A percentile compares a stretch with the other conserved stretches of the same genome.
Evolutionary conservation across 2,329 filamentous ascomycete genomes (phyloP).

Genomic region (Stagonosporopsis tanaceti): DNA sequence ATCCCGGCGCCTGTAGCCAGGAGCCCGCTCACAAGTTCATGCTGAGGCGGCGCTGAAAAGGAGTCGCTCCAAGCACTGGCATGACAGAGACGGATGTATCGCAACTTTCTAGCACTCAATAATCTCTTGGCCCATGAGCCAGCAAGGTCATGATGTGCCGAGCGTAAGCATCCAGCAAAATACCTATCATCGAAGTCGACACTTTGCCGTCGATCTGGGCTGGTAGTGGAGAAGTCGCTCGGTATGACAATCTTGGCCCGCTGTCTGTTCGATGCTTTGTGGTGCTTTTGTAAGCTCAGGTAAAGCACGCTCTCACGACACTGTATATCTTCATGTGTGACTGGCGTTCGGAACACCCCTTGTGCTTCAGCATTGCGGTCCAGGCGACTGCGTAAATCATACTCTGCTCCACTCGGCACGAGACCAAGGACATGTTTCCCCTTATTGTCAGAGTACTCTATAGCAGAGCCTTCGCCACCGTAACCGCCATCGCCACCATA

Average conservation of each 20-base stretch:
- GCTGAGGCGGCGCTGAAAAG: background rate
- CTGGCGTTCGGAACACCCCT: conserved; percentile 20
- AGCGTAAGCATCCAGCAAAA: conserved; percentile 30
- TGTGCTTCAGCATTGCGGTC: conserved; percentile 34
- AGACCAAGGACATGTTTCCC: conserved; percentile 36
- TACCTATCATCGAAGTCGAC: conserved; percentile 41
- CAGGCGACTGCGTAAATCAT: conserved; percentile 27
- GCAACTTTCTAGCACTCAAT: conserved; percentile 33
- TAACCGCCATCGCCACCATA: conserved; percentile 10
- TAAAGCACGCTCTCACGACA: conserved; percentile 23
- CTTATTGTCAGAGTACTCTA: conserved; percentile 25
- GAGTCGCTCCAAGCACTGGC: conserved; percentile 31
- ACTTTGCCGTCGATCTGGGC: conserved; percentile 21
- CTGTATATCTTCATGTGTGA: conserved; percentile 7
- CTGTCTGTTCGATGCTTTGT: background rate
- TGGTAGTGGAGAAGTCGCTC: conserved; percentile 22
- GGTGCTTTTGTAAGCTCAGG: conserved; percentile 23
- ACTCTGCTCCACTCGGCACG: conserved; percentile 18
- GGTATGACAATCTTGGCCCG: conserved; percentile 13
- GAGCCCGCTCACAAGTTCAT: conserved; percentile 7
- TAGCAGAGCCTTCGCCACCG: conserved; percentile 14
- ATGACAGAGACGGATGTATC: conserved; percentile 28
- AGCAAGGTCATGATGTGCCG: conserved; percentile 27
- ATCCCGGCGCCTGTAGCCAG: conserved; percentile 25
- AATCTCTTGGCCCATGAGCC: conserved; percentile 31